Conservation (phyloP, 495 filamentous ascomycete genomes). For the Podospora pseudopauciseta region DNA sequence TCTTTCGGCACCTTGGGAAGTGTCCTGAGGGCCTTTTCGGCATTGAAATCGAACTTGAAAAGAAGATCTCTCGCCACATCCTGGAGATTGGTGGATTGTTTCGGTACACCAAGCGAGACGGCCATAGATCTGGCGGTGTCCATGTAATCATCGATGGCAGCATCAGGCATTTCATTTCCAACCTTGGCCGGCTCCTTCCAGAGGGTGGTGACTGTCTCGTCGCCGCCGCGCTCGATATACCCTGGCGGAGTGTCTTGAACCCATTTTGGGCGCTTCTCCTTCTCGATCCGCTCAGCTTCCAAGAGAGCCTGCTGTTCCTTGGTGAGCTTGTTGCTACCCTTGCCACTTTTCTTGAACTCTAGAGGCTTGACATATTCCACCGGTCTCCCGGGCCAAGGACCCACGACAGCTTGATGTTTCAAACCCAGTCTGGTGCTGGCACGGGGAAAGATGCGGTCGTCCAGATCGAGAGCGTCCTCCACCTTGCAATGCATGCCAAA, state of each 20-base stretch:
- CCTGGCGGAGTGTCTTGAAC: slow-evolving; percentile 86
- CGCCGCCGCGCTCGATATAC: slow-evolving; percentile 80
- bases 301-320: slow-evolving; percentile 75
- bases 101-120: slow-evolving; percentile 59
- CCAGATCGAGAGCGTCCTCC: slow-evolving; percentile 94
- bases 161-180: slow-evolving; percentile 44
- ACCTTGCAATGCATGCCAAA: slow-evolving; percentile 92
- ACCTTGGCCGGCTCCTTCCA: slow-evolving; percentile 58
- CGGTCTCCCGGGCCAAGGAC: slow-evolving; percentile 75
- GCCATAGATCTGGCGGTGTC: slow-evolving; percentile 58
- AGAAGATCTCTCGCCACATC: slow-evolving; percentile 80
- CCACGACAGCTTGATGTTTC: slow-evolving; percentile 84
- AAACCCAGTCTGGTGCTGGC: slow-evolving; percentile 91
- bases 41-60: slow-evolving; percentile 65
- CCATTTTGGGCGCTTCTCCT: slow-evolving; percentile 84
- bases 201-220: slow-evolving; percentile 54
- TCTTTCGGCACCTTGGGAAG: slow-evolving; percentile 64
- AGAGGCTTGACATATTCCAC: slow-evolving; percentile 85
- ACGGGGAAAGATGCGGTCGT: slow-evolving; percentile 95
- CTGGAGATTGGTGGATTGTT: slow-evolving; percentile 77
- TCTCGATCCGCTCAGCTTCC: slow-evolving; percentile 73
- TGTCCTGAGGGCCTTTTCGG: slow-evolving; percentile 66
- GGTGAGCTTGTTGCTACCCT: slow-evolving; percentile 64
- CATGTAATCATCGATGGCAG: slow-evolving; percentile 70
- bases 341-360: slow-evolving; percentile 70